These are phyloP conservation scores for Auxenochlorella pyrenoidosa DNA, from an alignment of 139 green algal species.

Conservation along the genomic window DNA sequence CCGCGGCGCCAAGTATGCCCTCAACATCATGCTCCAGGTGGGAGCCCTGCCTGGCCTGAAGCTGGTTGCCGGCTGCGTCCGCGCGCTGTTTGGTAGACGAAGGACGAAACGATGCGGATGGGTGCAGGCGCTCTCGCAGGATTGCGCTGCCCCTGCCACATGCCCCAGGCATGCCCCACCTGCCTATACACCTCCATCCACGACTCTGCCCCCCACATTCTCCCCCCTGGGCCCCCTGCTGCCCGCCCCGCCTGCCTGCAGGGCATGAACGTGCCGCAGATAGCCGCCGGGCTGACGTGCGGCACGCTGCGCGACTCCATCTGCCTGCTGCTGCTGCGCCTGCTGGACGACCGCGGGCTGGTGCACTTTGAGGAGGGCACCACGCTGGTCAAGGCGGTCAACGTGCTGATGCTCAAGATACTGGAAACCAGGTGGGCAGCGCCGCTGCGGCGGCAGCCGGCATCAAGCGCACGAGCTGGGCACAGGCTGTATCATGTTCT, in stretches of 20 bases:
- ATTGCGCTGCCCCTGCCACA: neutral
- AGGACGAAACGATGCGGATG: too few species aligned
- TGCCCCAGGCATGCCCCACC: neutral
- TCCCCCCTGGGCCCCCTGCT: neutral
- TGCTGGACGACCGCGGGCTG: constrained; percentile 73
- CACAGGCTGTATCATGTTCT: too few species aligned
- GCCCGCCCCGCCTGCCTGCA: neutral
- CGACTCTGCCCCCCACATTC: neutral
- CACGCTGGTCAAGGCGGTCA: constrained; percentile 84
- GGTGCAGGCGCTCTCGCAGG: neutral
- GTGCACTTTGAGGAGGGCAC: constrained; percentile 58
- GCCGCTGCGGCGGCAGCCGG: neutral
- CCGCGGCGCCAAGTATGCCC: constrained; percentile 88
- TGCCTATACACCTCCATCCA: neutral
- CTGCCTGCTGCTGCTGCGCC: constrained; percentile 64
- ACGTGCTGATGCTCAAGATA: constrained; percentile 95
- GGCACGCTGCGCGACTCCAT: constrained; percentile 55
- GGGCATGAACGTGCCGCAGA: constrained; percentile 48
- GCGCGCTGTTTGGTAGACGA: too few species aligned
- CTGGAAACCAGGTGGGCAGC: constrained; percentile 76
- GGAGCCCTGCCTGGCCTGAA: neutral
- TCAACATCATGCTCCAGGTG: constrained; percentile 93
- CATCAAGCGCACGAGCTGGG: neutral
- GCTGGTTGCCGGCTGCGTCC: neutral
- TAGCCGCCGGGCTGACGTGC: constrained; percentile 9